These are phyloP conservation scores for Amylocarpus encephaloides DNA, from an alignment of 2,329 filamentous ascomycete genomes.

Conservation along the genomic window DNA sequence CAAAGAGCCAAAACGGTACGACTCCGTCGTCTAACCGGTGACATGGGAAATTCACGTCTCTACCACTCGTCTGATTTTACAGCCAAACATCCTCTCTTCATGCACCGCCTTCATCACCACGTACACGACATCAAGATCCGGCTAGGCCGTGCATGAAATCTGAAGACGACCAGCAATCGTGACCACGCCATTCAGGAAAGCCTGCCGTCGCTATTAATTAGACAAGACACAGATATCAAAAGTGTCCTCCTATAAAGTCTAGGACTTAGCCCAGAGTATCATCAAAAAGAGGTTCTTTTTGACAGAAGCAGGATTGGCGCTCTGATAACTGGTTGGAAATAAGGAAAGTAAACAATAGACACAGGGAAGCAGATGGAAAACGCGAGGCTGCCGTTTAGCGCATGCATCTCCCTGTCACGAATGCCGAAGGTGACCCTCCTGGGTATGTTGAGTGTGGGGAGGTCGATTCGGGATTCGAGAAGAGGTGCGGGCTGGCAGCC, in stretches of 20 bases:
- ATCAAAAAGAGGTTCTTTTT: constrained; percentile 2
- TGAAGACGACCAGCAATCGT: constrained; percentile 5
- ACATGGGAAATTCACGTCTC: neutral
- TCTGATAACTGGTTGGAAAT: constrained; percentile 6
- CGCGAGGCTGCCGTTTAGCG: constrained; percentile 12
- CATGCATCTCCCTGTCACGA: constrained; percentile 1
- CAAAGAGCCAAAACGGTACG: neutral
- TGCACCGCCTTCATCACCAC: constrained; percentile 4
- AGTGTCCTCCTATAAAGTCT: constrained; percentile 2
- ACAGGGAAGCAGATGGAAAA: constrained; percentile 24
- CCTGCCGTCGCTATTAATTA: constrained; percentile 21
- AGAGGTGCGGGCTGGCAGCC: constrained; percentile 17
- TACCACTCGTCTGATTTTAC: neutral
- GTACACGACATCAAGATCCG: constrained; percentile 8
- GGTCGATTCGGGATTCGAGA: constrained; percentile 17
- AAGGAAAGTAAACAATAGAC: constrained; percentile 18
- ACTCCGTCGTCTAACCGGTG: neutral
- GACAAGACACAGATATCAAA: constrained; percentile 13
- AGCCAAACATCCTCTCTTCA: neutral
- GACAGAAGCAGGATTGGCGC: neutral
- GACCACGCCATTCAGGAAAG: neutral
- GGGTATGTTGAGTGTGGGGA: neutral
- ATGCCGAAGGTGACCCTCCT: neutral
- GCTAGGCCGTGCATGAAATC: neutral
- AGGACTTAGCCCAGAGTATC: constrained; percentile 3